Conservation (phyloP, 345 rosid species). For the Eucalyptus cloeziana region DNA sequence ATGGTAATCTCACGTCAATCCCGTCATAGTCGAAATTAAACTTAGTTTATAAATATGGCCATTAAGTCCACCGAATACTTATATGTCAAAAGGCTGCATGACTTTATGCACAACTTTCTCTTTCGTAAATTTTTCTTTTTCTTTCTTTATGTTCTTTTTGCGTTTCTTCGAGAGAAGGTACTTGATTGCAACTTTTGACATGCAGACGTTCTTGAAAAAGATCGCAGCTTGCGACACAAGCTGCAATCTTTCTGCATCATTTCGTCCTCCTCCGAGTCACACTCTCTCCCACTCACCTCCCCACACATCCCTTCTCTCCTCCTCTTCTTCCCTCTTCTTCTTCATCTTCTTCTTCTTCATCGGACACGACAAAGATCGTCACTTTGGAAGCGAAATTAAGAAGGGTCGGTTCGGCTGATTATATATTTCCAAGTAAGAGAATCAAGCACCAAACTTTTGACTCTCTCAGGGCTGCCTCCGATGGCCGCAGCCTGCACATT, state of each 20-base stretch:
- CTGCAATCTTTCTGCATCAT: background rate
- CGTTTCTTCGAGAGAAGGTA: background rate
- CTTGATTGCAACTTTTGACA: background rate
- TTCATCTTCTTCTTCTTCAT: background rate
- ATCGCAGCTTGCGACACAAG: background rate
- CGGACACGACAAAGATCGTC: background rate
- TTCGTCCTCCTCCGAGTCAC: background rate
- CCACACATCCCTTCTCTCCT: background rate
- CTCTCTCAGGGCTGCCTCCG: background rate
- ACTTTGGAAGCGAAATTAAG: background rate
- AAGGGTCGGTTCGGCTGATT: background rate
- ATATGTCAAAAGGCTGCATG: background rate
- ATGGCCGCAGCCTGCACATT: constrained; percentile 44
- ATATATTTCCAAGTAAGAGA: background rate
- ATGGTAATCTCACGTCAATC: background rate
- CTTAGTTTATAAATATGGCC: background rate
- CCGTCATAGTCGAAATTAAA: background rate
- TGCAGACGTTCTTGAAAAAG: background rate
- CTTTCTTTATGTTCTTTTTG: background rate
- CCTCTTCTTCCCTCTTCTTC: background rate
- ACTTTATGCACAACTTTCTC: background rate
- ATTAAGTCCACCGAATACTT: background rate
- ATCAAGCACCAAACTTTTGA: background rate
- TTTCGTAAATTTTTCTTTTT: background rate
- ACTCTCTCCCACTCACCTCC: background rate